Percentiles rank a stretch among this genome's conserved stretches.
phyloP scores from a whole-genome alignment of 2,329 filamentous ascomycete species.

The Periconia sp. region DNA sequence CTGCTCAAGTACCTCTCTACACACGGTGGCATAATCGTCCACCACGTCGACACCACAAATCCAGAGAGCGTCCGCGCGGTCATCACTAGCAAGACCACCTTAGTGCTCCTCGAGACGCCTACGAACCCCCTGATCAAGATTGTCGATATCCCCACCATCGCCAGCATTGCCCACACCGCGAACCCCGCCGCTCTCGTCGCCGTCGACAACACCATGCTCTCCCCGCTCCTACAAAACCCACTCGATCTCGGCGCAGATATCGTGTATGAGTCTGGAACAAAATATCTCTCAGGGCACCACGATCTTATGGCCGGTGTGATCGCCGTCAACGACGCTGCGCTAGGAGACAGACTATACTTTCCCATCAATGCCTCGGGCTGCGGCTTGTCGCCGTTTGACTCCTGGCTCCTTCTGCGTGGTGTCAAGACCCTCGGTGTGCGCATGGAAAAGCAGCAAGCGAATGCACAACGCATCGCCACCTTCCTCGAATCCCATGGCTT shows the following conservation, averaged over 20 bases:
- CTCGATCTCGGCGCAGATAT: conserved; percentile 94
- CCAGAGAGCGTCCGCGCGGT: conserved; percentile 72
- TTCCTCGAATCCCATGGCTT: conserved; percentile 93
- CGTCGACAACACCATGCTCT: conserved; percentile 99
- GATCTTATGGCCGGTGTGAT: conserved; percentile 99
- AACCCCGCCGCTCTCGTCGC: conserved; percentile 83
- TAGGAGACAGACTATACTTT: conserved; percentile 93
- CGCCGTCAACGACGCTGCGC: conserved; percentile 79
- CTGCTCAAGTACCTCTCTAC: conserved; percentile 89
- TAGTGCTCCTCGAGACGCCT: conserved; percentile 95
- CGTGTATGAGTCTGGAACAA: conserved; percentile 96
- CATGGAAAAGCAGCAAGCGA: conserved; percentile 98
- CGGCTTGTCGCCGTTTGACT: conserved; percentile 92
- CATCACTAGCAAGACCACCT: conserved; percentile 81
- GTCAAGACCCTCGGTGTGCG: conserved; percentile 96
- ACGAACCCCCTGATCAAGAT: conserved; percentile 99
- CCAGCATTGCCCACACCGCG: conserved; percentile 74
- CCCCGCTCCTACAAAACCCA: conserved; percentile 90
- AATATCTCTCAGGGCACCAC: conserved; percentile 97
- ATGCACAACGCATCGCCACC: conserved; percentile 87
- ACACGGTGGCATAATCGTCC: conserved; percentile 89
- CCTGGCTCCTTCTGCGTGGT: conserved; percentile 91
- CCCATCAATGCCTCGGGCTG: conserved; percentile 97
- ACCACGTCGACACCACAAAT: conserved; percentile 93
- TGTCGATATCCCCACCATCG: conserved; percentile 85